Evolutionary conservation across 495 filamentous ascomycete genomes (phyloP).

Genomic region (Clohesyomyces aquaticus): DNA sequence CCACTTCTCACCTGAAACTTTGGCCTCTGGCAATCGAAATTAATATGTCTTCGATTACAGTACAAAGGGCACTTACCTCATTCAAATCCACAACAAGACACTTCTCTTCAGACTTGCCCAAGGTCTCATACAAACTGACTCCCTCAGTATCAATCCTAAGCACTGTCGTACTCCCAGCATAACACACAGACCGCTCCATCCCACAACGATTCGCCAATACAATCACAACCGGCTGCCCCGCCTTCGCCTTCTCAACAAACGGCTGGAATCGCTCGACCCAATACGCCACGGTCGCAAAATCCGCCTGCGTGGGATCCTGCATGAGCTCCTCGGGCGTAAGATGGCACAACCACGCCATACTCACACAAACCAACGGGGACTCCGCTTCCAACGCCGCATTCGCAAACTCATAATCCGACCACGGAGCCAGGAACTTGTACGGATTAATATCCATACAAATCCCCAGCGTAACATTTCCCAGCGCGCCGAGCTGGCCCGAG

Average conservation of each 20-base stretch:
- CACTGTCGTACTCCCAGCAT: constrained; percentile 86
- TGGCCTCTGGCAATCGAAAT: constrained; percentile 8
- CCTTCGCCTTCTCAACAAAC: constrained; percentile 59
- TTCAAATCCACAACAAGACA: constrained; percentile 66
- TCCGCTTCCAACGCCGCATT: constrained; percentile 67
- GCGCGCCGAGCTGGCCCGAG: constrained; percentile 45
- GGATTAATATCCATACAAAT: constrained; percentile 91
- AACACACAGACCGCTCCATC: constrained; percentile 66
- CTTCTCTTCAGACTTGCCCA: constrained; percentile 68
- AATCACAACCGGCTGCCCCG: constrained; percentile 66
- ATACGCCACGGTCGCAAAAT: constrained; percentile 81
- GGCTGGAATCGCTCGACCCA: constrained; percentile 87
- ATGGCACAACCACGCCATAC: constrained; percentile 85
- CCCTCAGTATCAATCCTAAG: constrained; percentile 71
- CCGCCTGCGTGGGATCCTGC: constrained; percentile 59
- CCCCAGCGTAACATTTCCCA: constrained; percentile 70
- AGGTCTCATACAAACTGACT: constrained; percentile 67
- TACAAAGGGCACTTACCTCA: constrained; percentile 35
- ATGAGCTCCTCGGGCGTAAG: constrained; percentile 53
- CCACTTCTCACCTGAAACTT: constrained; percentile 35
- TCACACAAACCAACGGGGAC: constrained; percentile 74
- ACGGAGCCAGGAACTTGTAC: constrained; percentile 77
- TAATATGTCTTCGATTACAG: too few species aligned
- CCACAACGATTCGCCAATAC: constrained; percentile 85
- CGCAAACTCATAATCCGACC: constrained; percentile 83